These are phyloP conservation scores for Trametes hirsuta DNA, from an alignment of 1,284 basidiomycete species.

Conservation along the genomic window DNA sequence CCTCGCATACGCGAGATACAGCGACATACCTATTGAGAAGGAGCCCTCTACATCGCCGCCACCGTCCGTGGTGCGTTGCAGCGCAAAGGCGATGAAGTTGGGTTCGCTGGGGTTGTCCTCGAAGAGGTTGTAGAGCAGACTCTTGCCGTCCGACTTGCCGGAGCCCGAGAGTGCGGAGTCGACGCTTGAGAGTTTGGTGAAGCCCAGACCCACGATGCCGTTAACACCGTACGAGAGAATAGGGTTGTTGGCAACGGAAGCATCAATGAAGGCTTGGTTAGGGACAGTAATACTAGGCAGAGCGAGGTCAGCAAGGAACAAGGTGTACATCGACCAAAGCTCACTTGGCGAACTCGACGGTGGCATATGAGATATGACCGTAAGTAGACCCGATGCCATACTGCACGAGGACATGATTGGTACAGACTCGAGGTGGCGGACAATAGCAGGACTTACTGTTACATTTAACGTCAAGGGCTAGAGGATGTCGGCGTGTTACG, in stretches of 20 bases:
- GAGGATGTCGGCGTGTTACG: neutral
- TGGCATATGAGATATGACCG: slow-evolving; percentile 62
- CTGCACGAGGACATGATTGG: slow-evolving; percentile 38
- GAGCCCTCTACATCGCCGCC: slow-evolving; percentile 60
- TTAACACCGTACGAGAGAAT: slow-evolving; percentile 69
- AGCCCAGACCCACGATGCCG: slow-evolving; percentile 81
- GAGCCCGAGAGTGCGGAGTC: slow-evolving; percentile 62
- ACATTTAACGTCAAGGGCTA: slow-evolving; percentile 56
- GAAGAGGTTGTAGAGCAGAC: slow-evolving; percentile 76
- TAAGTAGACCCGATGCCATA: slow-evolving; percentile 80
- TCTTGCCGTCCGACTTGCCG: slow-evolving; percentile 60
- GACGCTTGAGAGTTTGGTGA: slow-evolving; percentile 71
- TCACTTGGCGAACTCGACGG: slow-evolving; percentile 71
- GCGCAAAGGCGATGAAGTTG: slow-evolving; percentile 77
- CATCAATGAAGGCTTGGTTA: slow-evolving; percentile 71
- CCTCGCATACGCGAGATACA: too few species aligned
- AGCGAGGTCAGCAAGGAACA: neutral
- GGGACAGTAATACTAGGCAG: slow-evolving; percentile 59
- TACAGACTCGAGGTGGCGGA: neutral
- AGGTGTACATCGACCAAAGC: slow-evolving; percentile 9
- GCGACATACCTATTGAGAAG: slow-evolving; percentile 64
- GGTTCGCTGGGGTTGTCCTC: slow-evolving; percentile 64
- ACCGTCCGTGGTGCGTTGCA: slow-evolving; percentile 59
- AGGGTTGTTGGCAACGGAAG: slow-evolving; percentile 62
- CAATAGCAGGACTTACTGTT: slow-evolving; percentile 47